Evolutionary conservation across 768 basidiomycete species (phyloP), one percentile per base, ranked within the genome.

Genomic region (Mycena capillaripes): DNA sequence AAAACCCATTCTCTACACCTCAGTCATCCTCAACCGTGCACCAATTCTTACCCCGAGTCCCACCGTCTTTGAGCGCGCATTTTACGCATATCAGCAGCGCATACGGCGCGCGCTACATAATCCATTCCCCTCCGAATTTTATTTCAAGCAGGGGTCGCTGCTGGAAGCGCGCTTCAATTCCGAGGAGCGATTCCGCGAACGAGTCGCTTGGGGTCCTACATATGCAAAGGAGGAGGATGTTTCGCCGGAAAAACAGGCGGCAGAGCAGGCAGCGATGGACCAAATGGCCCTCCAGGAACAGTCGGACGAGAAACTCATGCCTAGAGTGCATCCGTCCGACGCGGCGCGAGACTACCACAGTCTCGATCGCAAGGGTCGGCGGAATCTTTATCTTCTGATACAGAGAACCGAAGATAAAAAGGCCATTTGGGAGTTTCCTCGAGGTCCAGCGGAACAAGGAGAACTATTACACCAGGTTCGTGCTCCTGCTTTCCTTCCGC

Each of bases 91-190:
- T 86, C 94, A 96, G 79, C 86, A 89, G 11, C 91, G 95, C 50
- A 89, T 98, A 78, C 89, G 91, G 77, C 92, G 95, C 75, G 93
- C 96, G 3, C 84, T 98, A 57, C 93, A 93, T 79, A 95, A 95
- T 76, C 97, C 97, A 0, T 92, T 96, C 80, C 95, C 97, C 21
- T 86, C 90, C 69, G 92, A 96, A 56, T 96, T 97, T 82, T 98
- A 97, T 84, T 97, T 97, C 88, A 96, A 96, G 82, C 92, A 92
- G 59, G 97, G 97, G 11, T 94, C 96, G 0, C 86, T 95, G 19
- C 88, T 97, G 34, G 93, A 97, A 80, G 90, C 91, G 17, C 89
- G 93, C 44, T 97, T 96, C 82, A 91, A 87, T 57, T 81, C 90
- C 59, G 93, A 96, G 78, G 93, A 97, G 77, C 88, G 89, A 55